Base-by-base conservation (phyloP, 2,329 filamentous ascomycete genomes). In the Alternaria longipes region DNA sequence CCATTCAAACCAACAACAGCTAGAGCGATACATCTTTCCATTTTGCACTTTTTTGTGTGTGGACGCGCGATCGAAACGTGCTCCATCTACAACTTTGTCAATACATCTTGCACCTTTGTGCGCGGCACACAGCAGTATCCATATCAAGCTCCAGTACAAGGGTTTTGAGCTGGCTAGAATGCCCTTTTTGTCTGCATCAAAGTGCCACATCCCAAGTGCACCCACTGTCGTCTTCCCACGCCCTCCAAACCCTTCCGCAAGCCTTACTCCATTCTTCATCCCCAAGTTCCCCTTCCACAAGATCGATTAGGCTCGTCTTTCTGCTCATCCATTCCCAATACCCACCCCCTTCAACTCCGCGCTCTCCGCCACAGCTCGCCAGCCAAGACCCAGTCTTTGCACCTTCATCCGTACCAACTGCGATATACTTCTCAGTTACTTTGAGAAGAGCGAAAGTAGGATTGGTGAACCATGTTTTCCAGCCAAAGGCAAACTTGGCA, bases 31-130 rank as follows among this genome's bases (percentile, higher is more conserved):
- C 11, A 1, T 30, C 11, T 30, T 30, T 30, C 1, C 28, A 11
- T 30, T 30, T 30, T 30, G 28, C 28, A 5, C 28, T 30, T 30
- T 11, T 11, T 11, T 11, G 8, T 30, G 28, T 1, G 28, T 11
- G 28, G 28, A 30, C 73, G 59, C 56, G 62, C 60, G 71, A 75
- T 74, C 72, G 50, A 60, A 60, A 60, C 52, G 24, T 58, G 41
- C 56, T 53, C 53, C 56, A 58, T 34, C 49, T 58, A 54, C 11
- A 28, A 16, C 14, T 40, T 41, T 41, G 4, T 51, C n/a, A 28
- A 28, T 18, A 40, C 18, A 30, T 53, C 47, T 42, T 41, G 38
- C 38, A 12, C 18, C 5, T 22, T 41, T 41, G 18, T 41, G 18
- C 8, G 18, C 11, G 38, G 18, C 20, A 4, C 38, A 22, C 9